Evolutionary conservation across 1,284 basidiomycete species (phyloP).

Genomic region (Cryptococcus neoformans): DNA sequence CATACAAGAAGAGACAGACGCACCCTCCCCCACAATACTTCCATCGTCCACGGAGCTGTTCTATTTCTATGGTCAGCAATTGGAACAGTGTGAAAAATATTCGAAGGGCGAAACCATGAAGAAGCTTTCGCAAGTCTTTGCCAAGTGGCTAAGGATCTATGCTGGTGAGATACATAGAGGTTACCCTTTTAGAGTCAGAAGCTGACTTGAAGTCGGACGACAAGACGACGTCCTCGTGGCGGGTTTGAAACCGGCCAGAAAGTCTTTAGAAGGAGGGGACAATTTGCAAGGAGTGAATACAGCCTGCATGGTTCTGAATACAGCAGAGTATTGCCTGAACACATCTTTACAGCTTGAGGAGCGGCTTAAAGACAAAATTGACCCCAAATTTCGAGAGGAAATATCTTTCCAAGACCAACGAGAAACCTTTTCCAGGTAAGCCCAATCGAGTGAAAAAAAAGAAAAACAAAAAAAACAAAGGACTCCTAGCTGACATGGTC

Average conservation of each 20-base stretch:
- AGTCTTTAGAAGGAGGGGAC: conserved; percentile 75
- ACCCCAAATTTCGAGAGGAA: conserved; percentile 68
- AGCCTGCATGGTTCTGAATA: conserved; percentile 86
- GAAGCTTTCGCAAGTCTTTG: conserved; percentile 74
- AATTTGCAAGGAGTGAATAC: conserved; percentile 72
- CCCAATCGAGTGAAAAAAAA: neutral
- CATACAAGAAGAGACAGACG: conserved; percentile 52
- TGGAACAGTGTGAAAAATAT: conserved; percentile 85
- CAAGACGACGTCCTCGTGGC: conserved; percentile 74
- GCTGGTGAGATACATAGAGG: conserved; percentile 59
- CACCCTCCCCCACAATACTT: conserved; percentile 65
- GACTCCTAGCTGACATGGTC: no score
- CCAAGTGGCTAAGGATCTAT: conserved; percentile 92
- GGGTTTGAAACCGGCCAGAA: conserved; percentile 55
- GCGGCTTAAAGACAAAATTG: conserved; percentile 78
- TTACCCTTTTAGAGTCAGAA: no score
- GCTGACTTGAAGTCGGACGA: conserved; percentile 33
- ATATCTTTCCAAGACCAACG: conserved; percentile 80
- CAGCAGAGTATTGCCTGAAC: conserved; percentile 94
- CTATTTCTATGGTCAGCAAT: conserved; percentile 91
- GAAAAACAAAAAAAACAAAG: no score
- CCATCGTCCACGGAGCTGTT: conserved; percentile 95
- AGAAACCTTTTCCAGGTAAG: conserved; percentile 81
- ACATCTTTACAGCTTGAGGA: conserved; percentile 90
- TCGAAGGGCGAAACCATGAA: conserved; percentile 74